Evolutionary conservation across 2,329 filamentous ascomycete species (phyloP), one percentile per base, ranked within the genome.

Genomic region (Aaosphaeria arxii): DNA sequence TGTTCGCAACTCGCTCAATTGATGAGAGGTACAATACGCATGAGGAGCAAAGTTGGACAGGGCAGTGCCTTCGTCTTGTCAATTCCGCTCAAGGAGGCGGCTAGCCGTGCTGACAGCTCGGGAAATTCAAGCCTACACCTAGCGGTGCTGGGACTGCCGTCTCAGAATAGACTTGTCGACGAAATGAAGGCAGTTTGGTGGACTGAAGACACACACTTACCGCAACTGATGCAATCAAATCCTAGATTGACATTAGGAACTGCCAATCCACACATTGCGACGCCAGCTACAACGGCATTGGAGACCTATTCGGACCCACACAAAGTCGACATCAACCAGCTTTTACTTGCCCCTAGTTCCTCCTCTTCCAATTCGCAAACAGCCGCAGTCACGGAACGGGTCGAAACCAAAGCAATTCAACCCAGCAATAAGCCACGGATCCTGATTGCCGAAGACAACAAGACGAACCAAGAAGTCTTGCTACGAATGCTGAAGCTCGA

Each of bases 41-140:
- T 96, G 33, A 80, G 78, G 52, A 95, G 89, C 61, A 81, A 83
- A 5, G 74, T 87, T 11, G 88, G 86, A 0, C 78, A 84, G 7
- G 91, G 91, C 11, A 90, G 88, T 38, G 87, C 82, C 0, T 96
- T 96, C 59, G 91, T 78, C 1, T 85, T 96, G 81, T 81, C 82
- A 24, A 89, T 96, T 30, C 91, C 91, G 3, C 75, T 96, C 28
- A 86, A 84, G 66, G 89, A 89, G 58, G 77, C 90, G 9, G 84
- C 83, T 57, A 86, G 88, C 51, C 79, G 84, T 61, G 81, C 80
- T 53, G 81, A 78, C 61, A 78, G 75, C 52, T 74, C 71, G 11
- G 74, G 74, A 32, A 67, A 64, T 42, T 69, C 69, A 32, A 66
- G 58, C 30, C 29, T 40, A 64, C 28, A 63, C 65, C 17, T 35